Base-by-base conservation (phyloP, 164 flowering plant species). In the Umbilicus rupestris region DNA sequence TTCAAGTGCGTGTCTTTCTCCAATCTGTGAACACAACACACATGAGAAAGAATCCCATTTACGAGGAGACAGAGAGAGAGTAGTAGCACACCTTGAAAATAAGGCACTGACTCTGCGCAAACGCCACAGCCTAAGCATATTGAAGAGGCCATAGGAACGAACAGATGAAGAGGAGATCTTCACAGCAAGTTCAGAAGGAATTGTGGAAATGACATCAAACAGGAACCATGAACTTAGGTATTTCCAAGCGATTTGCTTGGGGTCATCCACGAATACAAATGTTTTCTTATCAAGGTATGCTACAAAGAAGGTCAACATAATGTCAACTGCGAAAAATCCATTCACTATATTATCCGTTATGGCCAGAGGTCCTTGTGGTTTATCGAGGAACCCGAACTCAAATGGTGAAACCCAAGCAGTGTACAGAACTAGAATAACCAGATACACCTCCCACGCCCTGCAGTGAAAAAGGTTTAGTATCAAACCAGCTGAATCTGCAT, bases 41-140 rank as follows among this genome's bases (percentile, higher is more conserved):
- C 22, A 35, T 28, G 47, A 46, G n/a, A 62, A 60, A 10, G n/a
- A n/a, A n/a, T n/a, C 14, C 20, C 35, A 39, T 22, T 2, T 7
- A 1, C 28, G 15, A 30, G 3, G 39, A 20, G 29, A 41, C 12
- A 57, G 39, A 29, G 66, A 72, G 57, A 57, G 66, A 39, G 44
- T n/a, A n/a, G n/a, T n/a, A n/a, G n/a, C 31, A 22, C 77, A 90
- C 98, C 92, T 79, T 44, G 93, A 80, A 74, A 94, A 91, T n/a
- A 89, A 65, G 31, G 88, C 73, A 70, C 96, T 84, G 63, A 94
- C 97, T 83, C 99, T 81, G 41, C 96, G 78, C 24, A 94, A 90
- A 76, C 99, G 95, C 99, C 99, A 94, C 6, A 94, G 88, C n/a
- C 99, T 88, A 71, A 94, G 90, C 97, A 94, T 88, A 76, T 84